phyloP scores from a whole-genome alignment of 345 rosid species.

The Stellera chamaejasme region DNA sequence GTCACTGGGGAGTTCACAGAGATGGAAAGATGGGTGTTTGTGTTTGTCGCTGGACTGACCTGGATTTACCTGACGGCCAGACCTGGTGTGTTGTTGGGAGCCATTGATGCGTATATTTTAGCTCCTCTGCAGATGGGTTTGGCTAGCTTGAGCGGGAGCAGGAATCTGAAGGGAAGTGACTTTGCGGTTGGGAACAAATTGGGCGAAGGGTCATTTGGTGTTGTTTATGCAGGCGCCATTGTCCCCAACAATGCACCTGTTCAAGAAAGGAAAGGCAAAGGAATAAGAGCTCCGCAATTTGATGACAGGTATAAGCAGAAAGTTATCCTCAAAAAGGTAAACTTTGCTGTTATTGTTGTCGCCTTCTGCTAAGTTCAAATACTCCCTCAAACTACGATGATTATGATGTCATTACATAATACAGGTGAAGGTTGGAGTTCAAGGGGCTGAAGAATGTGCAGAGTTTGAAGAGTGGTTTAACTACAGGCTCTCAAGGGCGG shows the following conservation, averaged over 20 bases:
- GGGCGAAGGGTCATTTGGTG: slow-evolving; percentile 94
- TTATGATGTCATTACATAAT: background rate
- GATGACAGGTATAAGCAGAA: slow-evolving; percentile 52
- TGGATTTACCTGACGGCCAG: slow-evolving; percentile 92
- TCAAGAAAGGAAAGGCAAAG: slow-evolving; percentile 36
- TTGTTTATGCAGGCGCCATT: slow-evolving; percentile 73
- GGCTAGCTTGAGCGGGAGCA: slow-evolving; percentile 58
- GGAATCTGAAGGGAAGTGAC: slow-evolving; percentile 63
- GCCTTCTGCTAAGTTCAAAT: background rate
- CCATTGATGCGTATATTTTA: slow-evolving; percentile 79
- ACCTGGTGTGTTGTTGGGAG: slow-evolving; percentile 85
- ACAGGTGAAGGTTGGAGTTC: slow-evolving; percentile 78
- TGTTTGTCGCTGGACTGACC: slow-evolving; percentile 41
- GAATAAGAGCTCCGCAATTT: slow-evolving; percentile 26
- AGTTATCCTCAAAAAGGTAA: slow-evolving; percentile 76
- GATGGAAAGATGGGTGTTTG: slow-evolving; percentile 51
- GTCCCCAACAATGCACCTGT: slow-evolving; percentile 47
- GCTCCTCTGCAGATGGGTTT: slow-evolving; percentile 77
- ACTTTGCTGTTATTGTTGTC: background rate
- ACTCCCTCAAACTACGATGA: background rate
- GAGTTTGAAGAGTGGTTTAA: slow-evolving; percentile 98
- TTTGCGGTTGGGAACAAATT: slow-evolving; percentile 64
- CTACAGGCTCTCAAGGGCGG: slow-evolving; percentile 90
- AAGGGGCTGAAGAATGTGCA: slow-evolving; percentile 80
- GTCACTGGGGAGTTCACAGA: slow-evolving; percentile 38